Evolutionary conservation across 148 eudicot species (phyloP), one percentile per base, ranked within the genome.

Genomic region (Fagopyrum esculentum): DNA sequence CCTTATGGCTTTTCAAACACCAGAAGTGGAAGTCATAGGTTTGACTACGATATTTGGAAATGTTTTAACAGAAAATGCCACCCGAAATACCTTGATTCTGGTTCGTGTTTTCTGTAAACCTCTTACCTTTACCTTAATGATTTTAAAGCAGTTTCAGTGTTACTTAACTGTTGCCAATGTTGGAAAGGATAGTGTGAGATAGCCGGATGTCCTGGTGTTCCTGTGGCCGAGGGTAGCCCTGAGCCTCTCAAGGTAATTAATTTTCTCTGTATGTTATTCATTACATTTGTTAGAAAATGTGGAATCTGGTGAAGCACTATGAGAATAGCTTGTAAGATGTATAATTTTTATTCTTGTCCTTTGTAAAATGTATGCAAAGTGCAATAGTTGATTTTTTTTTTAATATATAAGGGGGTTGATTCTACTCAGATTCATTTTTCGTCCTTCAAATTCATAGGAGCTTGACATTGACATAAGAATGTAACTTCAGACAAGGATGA

Each of bases 181-280:
- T 78, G 74, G 85, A 93, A 91, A 91, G 88, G 89, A 90, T 89
- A 94, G 98, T 94, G 96, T 89, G 98, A 94, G 93, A 84, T 90
- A 55, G 97, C 98, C 77, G 97, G 93, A 84, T 75, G 80, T 83
- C 88, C 89, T 72, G 89, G 81, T 83, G 75, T 94, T 83, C 98
- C 96, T 17, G 96, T 94, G 45, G 93, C 97, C 56, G 89, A 90
- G 83, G 98, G 98, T 55, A 90, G 91, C 83, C 78, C 78, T 55
- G 93, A 84, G 80, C 96, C 98, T 82, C 77, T 94, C 51, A 94
- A 87, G 97, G 97, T 91, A 90, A 61, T 44, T 82, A 40, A 13
- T 66, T 66, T 35, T 12, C 19, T 6, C 4, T 66, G 12, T 66
- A 35, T 11, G 43, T 2, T 13, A 5, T 22, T 5, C 10, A 13